These are phyloP conservation scores for Clathrus columnatus DNA, from an alignment of 768 basidiomycete species.

Conservation along the genomic window DNA sequence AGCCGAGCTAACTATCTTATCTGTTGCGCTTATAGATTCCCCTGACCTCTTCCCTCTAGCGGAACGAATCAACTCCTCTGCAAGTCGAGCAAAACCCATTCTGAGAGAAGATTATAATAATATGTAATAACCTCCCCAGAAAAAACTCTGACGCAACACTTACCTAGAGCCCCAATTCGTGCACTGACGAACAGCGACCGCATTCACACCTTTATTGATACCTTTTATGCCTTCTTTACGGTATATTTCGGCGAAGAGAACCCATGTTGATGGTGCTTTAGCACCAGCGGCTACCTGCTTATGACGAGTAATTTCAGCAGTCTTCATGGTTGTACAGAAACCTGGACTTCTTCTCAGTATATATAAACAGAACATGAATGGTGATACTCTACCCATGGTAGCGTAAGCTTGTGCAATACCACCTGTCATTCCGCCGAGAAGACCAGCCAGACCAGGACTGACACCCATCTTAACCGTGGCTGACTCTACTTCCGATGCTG, in stretches of 20 bases:
- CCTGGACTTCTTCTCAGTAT: conserved; percentile 37
- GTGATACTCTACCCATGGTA: conserved; percentile 75
- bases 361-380: neutral
- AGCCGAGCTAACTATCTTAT: conserved; percentile 83
- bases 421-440: conserved; percentile 95
- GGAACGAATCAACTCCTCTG: conserved; percentile 71
- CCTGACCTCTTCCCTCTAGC: conserved; percentile 69
- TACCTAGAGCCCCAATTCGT: conserved; percentile 92
- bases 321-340: conserved; percentile 99
- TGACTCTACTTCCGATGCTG: conserved; percentile 90
- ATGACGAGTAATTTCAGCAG: conserved; percentile 92
- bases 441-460: conserved; percentile 73
- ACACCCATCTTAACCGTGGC: conserved; percentile 55
- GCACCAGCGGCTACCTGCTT: conserved; percentile 82
- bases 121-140: neutral
- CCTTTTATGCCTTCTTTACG: conserved; percentile 87
- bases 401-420: conserved; percentile 97
- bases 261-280: conserved; percentile 87
- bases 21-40: conserved; percentile 63
- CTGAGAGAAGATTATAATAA: conserved; percentile 30
- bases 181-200: conserved; percentile 84
- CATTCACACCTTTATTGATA: conserved; percentile 99
- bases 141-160: conserved; percentile 17
- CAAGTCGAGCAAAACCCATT: conserved; percentile 94
- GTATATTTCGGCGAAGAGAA: conserved; percentile 92